Evolutionary conservation across 306 rosid genomes (phyloP), one percentile per base, ranked within the genome.

Genomic region (Cicer judaicum): DNA sequence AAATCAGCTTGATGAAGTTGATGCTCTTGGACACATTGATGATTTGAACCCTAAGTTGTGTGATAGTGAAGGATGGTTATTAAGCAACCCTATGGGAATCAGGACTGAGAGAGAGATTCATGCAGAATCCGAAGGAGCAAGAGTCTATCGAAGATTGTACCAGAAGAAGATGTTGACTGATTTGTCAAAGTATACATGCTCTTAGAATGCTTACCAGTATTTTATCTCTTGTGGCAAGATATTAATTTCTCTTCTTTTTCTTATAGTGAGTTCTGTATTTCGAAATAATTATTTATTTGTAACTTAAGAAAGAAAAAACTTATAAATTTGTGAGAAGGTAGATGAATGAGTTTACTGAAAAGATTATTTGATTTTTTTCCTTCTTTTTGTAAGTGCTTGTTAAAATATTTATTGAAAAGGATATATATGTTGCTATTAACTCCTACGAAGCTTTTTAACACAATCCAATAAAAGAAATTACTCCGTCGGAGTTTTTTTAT

Each of bases 91-190:
- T 43, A 78, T 89, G 96, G 94, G 90, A 44, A 89, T 82, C 80
- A 84, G 98, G 81, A 89, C 98, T 0, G 97, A 91, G 75, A 88
- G 98, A 88, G 98, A 93, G 86, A 76, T 93, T 62, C 98, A 91
- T 78, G 97, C 98, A 11, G 96, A 93, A 79, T 53, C 76, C 6
- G 97, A 89, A 88, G 94, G 96, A 29, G 79, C 87, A 1, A 89
- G 81, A 82, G 82, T 93, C 5, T 93, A 83, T 70, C 75, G 97
- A 81, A 88, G 96, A 71, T 49, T 93, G 83, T 93, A 93, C 87
- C 86, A 80, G 70, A 93, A 81, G 74, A 74, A 50, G 8, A 7
- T 9, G 3, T 87, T 87, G 80, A 86, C 82, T 60, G 81, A 81
- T 50, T 78, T 75, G 8, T 70, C 59, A 69, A 24, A 50, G 10